These are phyloP conservation scores for Jacaranda mimosifolia DNA, from an alignment of 257 asterid species.

Conservation along the genomic window DNA sequence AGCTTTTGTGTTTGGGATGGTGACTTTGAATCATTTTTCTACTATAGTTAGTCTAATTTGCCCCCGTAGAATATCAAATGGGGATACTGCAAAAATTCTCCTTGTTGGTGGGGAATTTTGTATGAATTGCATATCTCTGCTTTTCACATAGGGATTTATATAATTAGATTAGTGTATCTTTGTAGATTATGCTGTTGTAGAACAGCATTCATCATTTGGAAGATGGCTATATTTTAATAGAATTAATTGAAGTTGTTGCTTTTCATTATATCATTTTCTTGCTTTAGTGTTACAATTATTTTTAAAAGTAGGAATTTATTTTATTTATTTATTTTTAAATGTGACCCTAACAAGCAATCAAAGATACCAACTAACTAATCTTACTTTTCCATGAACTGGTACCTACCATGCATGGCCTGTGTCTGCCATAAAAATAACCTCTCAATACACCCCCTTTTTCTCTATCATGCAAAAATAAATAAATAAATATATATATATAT, in stretches of 20 bases:
- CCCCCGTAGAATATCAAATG: constrained; percentile 52
- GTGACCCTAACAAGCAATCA: constrained; percentile 54
- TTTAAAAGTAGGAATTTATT: constrained; percentile 31
- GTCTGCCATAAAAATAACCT: constrained; percentile 75
- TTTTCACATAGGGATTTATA: constrained; percentile 37
- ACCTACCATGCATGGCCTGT: constrained; percentile 75
- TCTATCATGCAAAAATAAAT: constrained; percentile 41
- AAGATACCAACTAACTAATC: constrained; percentile 62
- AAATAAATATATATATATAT: background rate
- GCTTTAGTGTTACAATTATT: constrained; percentile 44
- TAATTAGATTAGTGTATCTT: constrained; percentile 52
- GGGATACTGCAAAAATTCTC: constrained; percentile 55
- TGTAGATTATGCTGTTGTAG: constrained; percentile 66
- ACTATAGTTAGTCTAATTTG: constrained; percentile 46
- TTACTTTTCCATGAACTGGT: constrained; percentile 57
- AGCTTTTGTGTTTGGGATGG: constrained; percentile 58
- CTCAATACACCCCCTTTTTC: constrained; percentile 44
- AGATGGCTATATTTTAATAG: constrained; percentile 57
- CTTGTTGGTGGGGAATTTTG: constrained; percentile 63
- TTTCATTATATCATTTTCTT: constrained; percentile 38
- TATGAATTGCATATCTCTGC: constrained; percentile 44
- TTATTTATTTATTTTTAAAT: constrained; percentile 33
- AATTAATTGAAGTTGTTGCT: constrained; percentile 61
- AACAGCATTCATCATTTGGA: constrained; percentile 60
- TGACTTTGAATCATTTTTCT: constrained; percentile 48